Base-by-base conservation (phyloP, 208 protist species). In the Acanthamoeba royreba region DNA sequence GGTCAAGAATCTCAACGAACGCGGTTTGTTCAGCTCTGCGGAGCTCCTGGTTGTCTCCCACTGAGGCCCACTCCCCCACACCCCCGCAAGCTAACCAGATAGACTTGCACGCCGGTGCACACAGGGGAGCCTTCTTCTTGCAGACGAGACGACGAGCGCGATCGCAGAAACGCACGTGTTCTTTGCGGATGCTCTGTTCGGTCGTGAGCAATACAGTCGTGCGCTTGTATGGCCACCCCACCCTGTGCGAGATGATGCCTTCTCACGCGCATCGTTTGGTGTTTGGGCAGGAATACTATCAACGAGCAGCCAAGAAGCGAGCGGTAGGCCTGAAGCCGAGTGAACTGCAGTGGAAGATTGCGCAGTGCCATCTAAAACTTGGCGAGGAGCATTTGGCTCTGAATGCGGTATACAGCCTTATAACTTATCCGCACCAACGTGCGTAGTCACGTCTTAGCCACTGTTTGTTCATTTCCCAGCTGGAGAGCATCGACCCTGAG, bases 261-360 rank as follows among this genome's bases (percentile, higher is more conserved):
- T 42, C 42, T 40, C 25, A 17, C 17, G 17, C 28, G 17, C 22
- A 33, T 81, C 17, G 15, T 81, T 40, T 40, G 15, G 15, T 81
- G 19, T 87, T 35, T 8, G 25, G 15, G 28, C 28, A 90, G 83
- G 49, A 63, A 31, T 63, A 90, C 83, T 90, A 90, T 63, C 28
- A 45, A 22, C 19, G 13, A n/a, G 83, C 83, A 8, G 4, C 22
- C 7, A 38, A 66, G 22, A 90, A 66, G 52, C 8, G 49, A 81
- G 83, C 83, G 15, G 63, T 90, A n/a, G 22, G 28, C 35, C 7
- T 38, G 9, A 90, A 55, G 52, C 28, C 15, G 40, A 40, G 25
- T 11, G 49, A 63, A 17, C n/a, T 90, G 15, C 53, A 53, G 28
- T 90, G 83, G 83, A 90, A 90, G 83, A 63, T 90, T 5, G 83